phyloP scores from a whole-genome alignment of 371 early-diverging fungal species.

The Apophysomyces trapeziformis region DNA sequence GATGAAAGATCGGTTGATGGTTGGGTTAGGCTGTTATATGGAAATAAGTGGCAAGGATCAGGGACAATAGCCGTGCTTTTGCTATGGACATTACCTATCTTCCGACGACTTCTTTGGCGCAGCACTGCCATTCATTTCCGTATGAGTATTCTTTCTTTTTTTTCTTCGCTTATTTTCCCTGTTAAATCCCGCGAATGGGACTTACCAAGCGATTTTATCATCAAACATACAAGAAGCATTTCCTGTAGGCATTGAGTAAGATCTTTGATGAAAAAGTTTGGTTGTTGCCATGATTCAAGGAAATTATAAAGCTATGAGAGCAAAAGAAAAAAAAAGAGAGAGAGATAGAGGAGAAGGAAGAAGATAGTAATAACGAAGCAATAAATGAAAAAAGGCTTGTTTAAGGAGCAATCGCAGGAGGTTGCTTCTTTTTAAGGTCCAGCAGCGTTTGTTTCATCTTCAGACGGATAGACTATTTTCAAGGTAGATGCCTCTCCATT shows the following conservation, averaged over 20 bases:
- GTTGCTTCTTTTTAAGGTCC: conserved; percentile 4
- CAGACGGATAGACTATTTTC: not conserved
- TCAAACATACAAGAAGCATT: not conserved
- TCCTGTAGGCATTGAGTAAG: conserved; percentile 22
- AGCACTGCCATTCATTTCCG: not conserved
- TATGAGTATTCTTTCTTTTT: too few species aligned
- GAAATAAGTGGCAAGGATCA: too few species aligned
- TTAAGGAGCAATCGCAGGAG: conserved; percentile 6
- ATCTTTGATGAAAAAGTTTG: conserved; percentile 14
- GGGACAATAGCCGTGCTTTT: too few species aligned
- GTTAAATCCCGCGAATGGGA: conserved; percentile 1
- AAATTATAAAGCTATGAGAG: not conserved
- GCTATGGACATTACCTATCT: not conserved
- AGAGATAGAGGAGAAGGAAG: not conserved
- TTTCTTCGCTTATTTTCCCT: not conserved
- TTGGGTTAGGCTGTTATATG: not conserved
- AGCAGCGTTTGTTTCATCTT: conserved; percentile 7
- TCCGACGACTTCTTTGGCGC: not conserved
- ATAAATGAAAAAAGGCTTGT: not conserved
- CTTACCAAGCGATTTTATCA: conserved; percentile 4
- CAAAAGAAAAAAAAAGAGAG: not conserved
- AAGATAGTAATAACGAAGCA: not conserved
- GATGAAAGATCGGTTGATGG: not conserved
- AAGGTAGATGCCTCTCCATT: too few species aligned
- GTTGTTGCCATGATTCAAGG: not conserved